phyloP scores from a whole-genome alignment of 179 eudicot species.

The Actinidia arguta region DNA sequence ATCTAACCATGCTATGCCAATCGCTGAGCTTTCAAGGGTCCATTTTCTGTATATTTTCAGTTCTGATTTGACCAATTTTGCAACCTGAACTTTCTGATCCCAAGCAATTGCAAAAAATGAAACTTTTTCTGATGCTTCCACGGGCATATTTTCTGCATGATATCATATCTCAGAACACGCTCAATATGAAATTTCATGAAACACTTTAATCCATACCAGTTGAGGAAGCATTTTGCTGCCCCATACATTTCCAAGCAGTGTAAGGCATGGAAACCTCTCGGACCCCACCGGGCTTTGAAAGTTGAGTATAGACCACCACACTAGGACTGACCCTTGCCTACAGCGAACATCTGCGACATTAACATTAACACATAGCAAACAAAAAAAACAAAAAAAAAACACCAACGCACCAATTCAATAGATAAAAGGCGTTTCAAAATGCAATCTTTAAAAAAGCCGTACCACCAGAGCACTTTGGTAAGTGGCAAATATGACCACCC shows the following conservation, averaged over 20 bases:
- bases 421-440: conserved; percentile 28
- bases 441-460: conserved; percentile 47
- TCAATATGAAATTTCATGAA: conserved; percentile 2
- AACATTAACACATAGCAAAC: conserved; percentile 24
- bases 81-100: conserved; percentile 93
- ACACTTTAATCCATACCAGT: conserved; percentile 49
- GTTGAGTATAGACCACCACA: conserved; percentile 65
- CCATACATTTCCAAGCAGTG: conserved; percentile 91
- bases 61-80: conserved; percentile 77
- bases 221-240: conserved; percentile 52
- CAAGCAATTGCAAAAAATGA: conserved; percentile 95
- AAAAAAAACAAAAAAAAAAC: too few relatives aligned
- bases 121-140: conserved; percentile 69
- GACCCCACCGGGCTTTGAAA: conserved; percentile 83
- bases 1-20: conserved; percentile 94
- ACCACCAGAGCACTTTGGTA: conserved; percentile 97
- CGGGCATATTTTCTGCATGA: conserved; percentile 54
- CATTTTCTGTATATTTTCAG: conserved; percentile 70
- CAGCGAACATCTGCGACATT: conserved; percentile 27
- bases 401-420: conserved; percentile 11
- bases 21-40: conserved; percentile 85
- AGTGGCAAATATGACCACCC: conserved; percentile 90
- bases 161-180: conserved; percentile 2
- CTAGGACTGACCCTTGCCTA: conserved; percentile 84
- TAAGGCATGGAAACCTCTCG: conserved; percentile 97